A percentile compares a stretch with the other conserved stretches of the same genome.
These are phyloP conservation scores for Castanea mollissima DNA, from an alignment of 306 rosid genomes.

Conservation along the genomic window DNA sequence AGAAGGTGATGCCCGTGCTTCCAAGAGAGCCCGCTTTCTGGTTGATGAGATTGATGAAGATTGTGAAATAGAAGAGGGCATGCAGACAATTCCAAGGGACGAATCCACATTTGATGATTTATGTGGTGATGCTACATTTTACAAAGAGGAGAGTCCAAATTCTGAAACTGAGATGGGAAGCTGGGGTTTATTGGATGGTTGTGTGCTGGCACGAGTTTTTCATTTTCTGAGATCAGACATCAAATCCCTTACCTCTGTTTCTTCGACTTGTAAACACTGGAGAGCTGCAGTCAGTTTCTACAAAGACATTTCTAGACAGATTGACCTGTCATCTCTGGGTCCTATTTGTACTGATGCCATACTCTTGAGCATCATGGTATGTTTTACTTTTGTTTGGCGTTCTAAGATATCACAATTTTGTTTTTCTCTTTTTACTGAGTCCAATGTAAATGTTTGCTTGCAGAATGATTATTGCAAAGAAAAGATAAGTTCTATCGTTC, in stretches of 20 bases:
- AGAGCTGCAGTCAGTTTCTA: constrained; percentile 69
- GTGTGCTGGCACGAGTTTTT: constrained; percentile 68
- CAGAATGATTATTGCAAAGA: constrained; percentile 73
- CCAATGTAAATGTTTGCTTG: constrained; percentile 44
- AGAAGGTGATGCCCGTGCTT: constrained; percentile 70
- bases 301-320: constrained; percentile 68
- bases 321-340: constrained; percentile 75
- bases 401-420: constrained; percentile 11
- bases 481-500: constrained; percentile 69
- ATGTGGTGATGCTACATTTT: constrained; percentile 59
- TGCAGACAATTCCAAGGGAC: constrained; percentile 41
- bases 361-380: constrained; percentile 70
- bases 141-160: constrained; percentile 36
- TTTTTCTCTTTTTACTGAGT: constrained; percentile 14
- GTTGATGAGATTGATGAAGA: constrained; percentile 70
- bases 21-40: constrained; percentile 77
- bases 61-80: constrained; percentile 53
- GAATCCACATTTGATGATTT: constrained; percentile 72
- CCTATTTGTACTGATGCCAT: constrained; percentile 68
- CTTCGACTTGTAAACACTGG: constrained; percentile 92
- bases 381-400: constrained; percentile 30
- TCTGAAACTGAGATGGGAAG: constrained; percentile 45
- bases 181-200: constrained; percentile 82
- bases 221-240: constrained; percentile 77
- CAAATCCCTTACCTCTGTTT: constrained; percentile 71